Evolutionary conservation across 257 asterid genomes (phyloP).

Genomic region (Fraxinus americana): DNA sequence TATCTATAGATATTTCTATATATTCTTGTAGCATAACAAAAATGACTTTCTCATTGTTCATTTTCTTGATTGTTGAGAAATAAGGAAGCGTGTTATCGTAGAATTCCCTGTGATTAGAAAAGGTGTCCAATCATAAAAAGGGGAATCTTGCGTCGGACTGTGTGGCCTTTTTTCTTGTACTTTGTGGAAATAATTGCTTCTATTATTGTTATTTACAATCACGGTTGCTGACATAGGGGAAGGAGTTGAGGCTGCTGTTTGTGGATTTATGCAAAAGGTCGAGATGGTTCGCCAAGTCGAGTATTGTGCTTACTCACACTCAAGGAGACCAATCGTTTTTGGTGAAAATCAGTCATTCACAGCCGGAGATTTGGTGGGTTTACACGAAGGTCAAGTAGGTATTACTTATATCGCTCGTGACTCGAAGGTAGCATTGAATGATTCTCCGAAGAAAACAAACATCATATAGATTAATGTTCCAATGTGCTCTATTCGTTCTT

Average conservation of each 20-base stretch:
- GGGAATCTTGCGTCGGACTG: background rate
- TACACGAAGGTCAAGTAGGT: conserved; percentile 44
- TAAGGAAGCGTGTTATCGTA: background rate
- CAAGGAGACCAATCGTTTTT: conserved; percentile 40
- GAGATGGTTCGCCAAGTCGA: conserved; percentile 55
- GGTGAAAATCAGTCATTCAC: conserved; percentile 41
- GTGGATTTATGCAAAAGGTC: conserved; percentile 36
- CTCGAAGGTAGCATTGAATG: conserved; percentile 13
- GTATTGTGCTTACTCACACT: conserved; percentile 62
- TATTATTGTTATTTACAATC: background rate
- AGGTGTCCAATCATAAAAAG: background rate
- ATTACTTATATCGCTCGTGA: conserved; percentile 15
- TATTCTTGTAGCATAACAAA: background rate
- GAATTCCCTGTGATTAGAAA: background rate
- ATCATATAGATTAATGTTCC: conserved; percentile 13
- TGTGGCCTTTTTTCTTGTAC: background rate
- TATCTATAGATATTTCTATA: background rate
- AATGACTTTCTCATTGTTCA: background rate
- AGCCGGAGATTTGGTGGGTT: conserved; percentile 51
- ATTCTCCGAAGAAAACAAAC: conserved; percentile 3
- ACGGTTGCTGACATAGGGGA: conserved; percentile 54
- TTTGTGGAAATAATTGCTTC: background rate
- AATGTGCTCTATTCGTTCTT: conserved; percentile 1
- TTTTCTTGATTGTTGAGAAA: background rate
- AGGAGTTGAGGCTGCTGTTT: conserved; percentile 70